phyloP scores from a whole-genome alignment of 2,329 filamentous ascomycete genomes.

The Fusarium falciforme region DNA sequence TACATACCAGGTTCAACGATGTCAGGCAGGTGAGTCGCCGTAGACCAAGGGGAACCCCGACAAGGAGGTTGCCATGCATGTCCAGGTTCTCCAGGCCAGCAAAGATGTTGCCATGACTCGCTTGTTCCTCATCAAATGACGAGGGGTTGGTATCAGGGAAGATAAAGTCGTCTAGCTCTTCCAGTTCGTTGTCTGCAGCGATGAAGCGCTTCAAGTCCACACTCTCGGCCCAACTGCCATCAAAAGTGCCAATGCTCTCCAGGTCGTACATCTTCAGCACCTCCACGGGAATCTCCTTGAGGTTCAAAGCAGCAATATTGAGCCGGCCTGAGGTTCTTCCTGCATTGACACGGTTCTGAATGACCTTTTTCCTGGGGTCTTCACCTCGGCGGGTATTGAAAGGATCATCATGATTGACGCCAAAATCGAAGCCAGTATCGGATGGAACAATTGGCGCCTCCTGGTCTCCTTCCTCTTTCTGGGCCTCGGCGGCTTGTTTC shows the following conservation, averaged over 20 bases:
- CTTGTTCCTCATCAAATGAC: constrained; percentile 71
- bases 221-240: constrained; percentile 87
- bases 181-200: constrained; percentile 90
- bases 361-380: constrained; percentile 70
- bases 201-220: constrained; percentile 88
- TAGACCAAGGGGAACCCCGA: constrained; percentile 79
- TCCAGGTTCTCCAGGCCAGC: constrained; percentile 84
- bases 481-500: constrained; percentile 46
- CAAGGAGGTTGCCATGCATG: constrained; percentile 85
- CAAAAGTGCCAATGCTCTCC: constrained; percentile 71
- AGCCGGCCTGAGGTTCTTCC: constrained; percentile 83
- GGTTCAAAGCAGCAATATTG: constrained; percentile 86
- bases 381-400: constrained; percentile 75
- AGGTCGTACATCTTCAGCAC: constrained; percentile 92
- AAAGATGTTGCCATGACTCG: constrained; percentile 79
- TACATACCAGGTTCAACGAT: constrained; percentile 80
- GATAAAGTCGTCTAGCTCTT: constrained; percentile 75
- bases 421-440: constrained; percentile 61
- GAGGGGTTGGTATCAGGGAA: constrained; percentile 79
- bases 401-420: constrained; percentile 67
- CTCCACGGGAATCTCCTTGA: constrained; percentile 83
- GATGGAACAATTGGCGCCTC: constrained; percentile 57
- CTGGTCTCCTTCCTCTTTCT: constrained; percentile 9
- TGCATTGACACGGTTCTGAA: constrained; percentile 77
- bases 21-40: constrained; percentile 79